These are phyloP conservation scores for Paramecium sonneborni DNA, from an alignment of 73 alveolate species.

Conservation along the genomic window DNA sequence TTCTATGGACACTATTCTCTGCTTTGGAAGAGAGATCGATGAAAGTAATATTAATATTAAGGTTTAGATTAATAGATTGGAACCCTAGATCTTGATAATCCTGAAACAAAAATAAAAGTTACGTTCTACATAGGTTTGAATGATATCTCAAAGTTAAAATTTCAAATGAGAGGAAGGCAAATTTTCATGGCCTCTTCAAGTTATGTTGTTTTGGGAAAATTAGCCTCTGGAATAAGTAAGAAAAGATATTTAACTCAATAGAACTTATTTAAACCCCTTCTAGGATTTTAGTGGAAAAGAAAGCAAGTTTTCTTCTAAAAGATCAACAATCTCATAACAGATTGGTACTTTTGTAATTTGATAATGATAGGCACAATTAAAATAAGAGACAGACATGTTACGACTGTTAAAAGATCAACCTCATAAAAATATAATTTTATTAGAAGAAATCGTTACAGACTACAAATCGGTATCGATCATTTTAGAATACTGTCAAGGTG, in stretches of 20 bases:
- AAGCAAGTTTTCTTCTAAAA: not conserved
- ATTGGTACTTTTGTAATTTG: not conserved
- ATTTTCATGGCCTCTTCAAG: not conserved
- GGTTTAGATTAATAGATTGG: not conserved
- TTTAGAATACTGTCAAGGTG: slow-evolving; percentile 20
- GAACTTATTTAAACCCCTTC: not conserved
- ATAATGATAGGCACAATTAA: not conserved
- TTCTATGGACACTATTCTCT: not conserved
- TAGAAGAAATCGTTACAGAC: slow-evolving; percentile 2
- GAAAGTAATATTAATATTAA: not conserved
- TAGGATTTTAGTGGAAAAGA: not conserved
- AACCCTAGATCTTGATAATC: slow-evolving; percentile 26
- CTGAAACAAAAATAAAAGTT: slow-evolving; percentile 16
- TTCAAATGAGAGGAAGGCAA: not conserved
- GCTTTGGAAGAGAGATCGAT: not conserved
- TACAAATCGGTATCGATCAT: not conserved
- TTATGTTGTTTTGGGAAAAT: not conserved
- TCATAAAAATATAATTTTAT: not conserved
- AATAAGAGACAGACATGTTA: slow-evolving; percentile 27
- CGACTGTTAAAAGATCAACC: not conserved
- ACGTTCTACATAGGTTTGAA: not conserved
- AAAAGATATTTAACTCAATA: not conserved
- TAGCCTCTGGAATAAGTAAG: not conserved
- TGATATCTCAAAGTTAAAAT: not conserved
- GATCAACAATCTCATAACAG: not conserved